Evolutionary conservation across 140 eudicot genomes (phyloP).

Genomic region (Anethum foeniculum): DNA sequence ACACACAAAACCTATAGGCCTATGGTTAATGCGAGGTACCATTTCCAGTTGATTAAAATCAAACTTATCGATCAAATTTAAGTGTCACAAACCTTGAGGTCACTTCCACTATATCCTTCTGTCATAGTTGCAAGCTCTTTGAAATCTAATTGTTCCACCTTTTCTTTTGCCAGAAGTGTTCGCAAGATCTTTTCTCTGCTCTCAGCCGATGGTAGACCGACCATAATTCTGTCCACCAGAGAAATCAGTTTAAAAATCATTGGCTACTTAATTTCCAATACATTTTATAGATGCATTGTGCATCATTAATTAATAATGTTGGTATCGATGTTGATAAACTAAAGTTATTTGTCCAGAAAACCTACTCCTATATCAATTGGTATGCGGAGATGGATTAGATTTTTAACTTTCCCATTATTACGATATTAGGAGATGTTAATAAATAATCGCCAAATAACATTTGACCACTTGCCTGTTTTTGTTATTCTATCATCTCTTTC

Average conservation of each 20-base stretch:
- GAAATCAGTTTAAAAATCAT: not conserved
- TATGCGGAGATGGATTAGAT: not conserved
- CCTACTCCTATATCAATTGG: not conserved
- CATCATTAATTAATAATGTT: not conserved
- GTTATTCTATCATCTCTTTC: not conserved
- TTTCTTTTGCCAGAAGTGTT: conserved; percentile 76
- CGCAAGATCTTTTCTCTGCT: conserved; percentile 81
- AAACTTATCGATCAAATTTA: conserved; percentile 2
- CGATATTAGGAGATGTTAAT: not conserved
- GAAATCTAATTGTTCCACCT: conserved; percentile 57
- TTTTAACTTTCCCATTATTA: not conserved
- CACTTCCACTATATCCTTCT: conserved; percentile 97
- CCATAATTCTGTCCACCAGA: conserved; percentile 64
- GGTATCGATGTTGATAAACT: not conserved
- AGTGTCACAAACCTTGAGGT: conserved; percentile 72
- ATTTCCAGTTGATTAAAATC: not conserved
- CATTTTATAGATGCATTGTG: not conserved
- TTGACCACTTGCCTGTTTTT: not conserved
- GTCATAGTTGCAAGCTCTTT: conserved; percentile 92
- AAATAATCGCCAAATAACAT: not conserved
- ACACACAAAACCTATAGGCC: conserved; percentile 71
- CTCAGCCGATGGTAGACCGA: conserved; percentile 74
- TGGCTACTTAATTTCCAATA: not conserved
- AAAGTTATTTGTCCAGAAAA: not conserved
- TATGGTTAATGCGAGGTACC: conserved; percentile 30